These are phyloP conservation scores for Astragalus glycyphyllos DNA, from an alignment of 306 rosid species.

Conservation along the genomic window DNA sequence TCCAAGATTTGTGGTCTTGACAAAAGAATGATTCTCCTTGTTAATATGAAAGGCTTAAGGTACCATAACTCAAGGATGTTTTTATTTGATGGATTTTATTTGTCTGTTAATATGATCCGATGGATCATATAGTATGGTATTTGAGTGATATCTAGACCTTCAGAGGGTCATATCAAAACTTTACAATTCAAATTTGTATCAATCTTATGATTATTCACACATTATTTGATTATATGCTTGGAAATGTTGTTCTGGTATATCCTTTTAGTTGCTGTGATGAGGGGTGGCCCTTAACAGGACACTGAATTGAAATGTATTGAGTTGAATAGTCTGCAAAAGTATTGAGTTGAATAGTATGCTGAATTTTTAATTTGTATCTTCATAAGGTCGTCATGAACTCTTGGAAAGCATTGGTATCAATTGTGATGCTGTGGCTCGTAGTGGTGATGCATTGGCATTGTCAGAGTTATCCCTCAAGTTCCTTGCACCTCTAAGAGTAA, in stretches of 20 bases:
- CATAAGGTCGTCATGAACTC: constrained; percentile 79
- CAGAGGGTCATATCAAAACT: constrained; percentile 6
- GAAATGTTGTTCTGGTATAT: background rate
- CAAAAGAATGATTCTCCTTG: background rate
- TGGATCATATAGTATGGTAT: background rate
- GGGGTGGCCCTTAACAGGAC: constrained; percentile 10
- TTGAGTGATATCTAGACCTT: constrained; percentile 9
- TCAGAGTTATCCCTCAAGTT: constrained; percentile 76
- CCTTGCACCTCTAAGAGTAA: constrained; percentile 86
- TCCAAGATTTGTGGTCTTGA: background rate
- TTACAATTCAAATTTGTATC: constrained; percentile 20
- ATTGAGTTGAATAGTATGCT: constrained; percentile 7
- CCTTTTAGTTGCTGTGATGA: background rate
- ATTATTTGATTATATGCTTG: background rate
- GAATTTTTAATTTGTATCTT: no score
- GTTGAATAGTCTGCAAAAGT: constrained; percentile 19
- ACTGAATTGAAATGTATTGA: constrained; percentile 10
- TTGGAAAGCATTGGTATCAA: constrained; percentile 64
- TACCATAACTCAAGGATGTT: constrained; percentile 11
- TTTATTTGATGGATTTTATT: background rate
- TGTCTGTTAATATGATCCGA: no score
- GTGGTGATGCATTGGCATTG: constrained; percentile 76
- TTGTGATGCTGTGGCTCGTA: constrained; percentile 70
- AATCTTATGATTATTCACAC: constrained; percentile 2
- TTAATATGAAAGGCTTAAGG: constrained; percentile 11